Percentiles rank a stretch among this genome's conserved stretches.
These are phyloP conservation scores for Hibiscus syriacus DNA, from an alignment of 345 rosid species.

Conservation along the genomic window DNA sequence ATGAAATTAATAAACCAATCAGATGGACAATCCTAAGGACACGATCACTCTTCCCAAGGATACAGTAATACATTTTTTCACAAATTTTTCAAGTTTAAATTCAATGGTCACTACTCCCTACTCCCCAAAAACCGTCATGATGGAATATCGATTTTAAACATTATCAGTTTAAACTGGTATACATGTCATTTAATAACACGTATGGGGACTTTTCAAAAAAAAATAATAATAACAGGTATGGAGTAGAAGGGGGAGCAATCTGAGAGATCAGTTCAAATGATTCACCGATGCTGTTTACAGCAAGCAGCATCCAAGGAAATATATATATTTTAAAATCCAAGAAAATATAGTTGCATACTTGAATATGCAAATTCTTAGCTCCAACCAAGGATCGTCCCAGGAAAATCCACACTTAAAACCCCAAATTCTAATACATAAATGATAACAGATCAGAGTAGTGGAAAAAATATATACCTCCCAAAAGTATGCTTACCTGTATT, in stretches of 20 bases:
- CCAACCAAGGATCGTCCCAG: background rate
- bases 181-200: background rate
- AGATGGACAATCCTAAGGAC: background rate
- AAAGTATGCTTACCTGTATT: slow-evolving; percentile 42
- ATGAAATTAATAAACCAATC: background rate
- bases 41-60: slow-evolving; percentile 3
- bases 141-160: background rate
- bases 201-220: too few relatives aligned
- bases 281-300: background rate
- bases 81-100: background rate
- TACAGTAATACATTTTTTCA: background rate
- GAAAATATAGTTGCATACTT: too few relatives aligned
- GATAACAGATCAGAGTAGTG: background rate
- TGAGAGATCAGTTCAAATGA: background rate
- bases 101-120: background rate
- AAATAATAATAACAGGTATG: too few relatives aligned
- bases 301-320: background rate
- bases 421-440: background rate
- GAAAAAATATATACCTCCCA: background rate
- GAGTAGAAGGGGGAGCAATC: too few relatives aligned
- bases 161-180: background rate
- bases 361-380: background rate
- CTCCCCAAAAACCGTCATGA: background rate
- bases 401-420: background rate
- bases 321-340: too few relatives aligned